Base-by-base conservation (phyloP, 73 alveolate genomes). In the Symbiodinium pilosum region DNA sequence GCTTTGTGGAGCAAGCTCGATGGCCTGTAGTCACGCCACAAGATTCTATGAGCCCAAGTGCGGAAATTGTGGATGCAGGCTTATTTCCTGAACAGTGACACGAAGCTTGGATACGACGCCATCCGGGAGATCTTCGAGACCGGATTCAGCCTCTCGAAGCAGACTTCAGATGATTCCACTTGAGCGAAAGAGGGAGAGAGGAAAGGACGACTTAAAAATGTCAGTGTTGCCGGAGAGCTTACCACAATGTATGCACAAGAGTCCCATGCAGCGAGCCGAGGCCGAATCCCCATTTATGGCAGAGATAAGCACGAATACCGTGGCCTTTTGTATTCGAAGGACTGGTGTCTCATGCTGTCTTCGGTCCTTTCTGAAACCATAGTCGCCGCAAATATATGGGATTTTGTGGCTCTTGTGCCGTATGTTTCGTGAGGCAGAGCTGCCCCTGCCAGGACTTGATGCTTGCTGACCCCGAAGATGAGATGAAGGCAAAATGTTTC, bases 401-500 rank as follows among this genome's bases (percentile, higher is more conserved):
- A n/a, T n/a, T n/a, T n/a, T n/a, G n/a, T n/a, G n/a, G n/a, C n/a
- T n/a, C n/a, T n/a, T n/a, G n/a, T n/a, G n/a, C n/a, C n/a, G n/a
- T n/a, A n/a, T n/a, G n/a, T n/a, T n/a, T n/a, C n/a, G n/a, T n/a
- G n/a, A n/a, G n/a, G n/a, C n/a, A n/a, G n/a, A n/a, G n/a, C n/a
- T n/a, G n/a, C n/a, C n/a, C n/a, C n/a, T n/a, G 9, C 30, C 88
- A 91, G 97, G 98, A 93, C 54, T 52, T 93, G 93, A 93, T 93
- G 98, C 81, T 93, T 59, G 98, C 98, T 4, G 98, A 93, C 11
- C 98, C 98, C 4, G 98, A 93, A 38, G 98, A 93, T 34, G 98
- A 93, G 98, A 93, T 93, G 98, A 75, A 93, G 97, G 97, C 86
- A n/a, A n/a, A n/a, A n/a, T n/a, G n/a, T n/a, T n/a, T n/a, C n/a